phyloP scores from a whole-genome alignment of 2,329 filamentous ascomycete species.

The Falciphora oryzae region DNA sequence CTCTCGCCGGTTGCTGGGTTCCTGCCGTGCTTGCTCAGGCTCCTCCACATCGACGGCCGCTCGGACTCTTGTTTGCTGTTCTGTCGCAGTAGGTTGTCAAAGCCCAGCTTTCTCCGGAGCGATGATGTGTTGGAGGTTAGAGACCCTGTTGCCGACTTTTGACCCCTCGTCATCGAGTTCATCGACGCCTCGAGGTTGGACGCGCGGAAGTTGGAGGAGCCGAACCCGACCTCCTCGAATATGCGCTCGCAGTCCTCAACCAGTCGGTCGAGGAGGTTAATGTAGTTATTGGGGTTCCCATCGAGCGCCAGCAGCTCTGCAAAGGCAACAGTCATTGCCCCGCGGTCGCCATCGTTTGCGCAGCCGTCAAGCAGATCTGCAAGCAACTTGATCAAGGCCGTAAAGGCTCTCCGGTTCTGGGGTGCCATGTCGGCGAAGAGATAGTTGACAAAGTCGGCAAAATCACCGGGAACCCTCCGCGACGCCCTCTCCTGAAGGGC shows the following conservation, averaged over 20 bases:
- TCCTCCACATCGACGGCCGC: constrained; percentile 75
- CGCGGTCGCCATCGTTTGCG: constrained; percentile 84
- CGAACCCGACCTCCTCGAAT: constrained; percentile 59
- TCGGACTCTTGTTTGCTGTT: constrained; percentile 67
- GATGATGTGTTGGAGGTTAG: constrained; percentile 83
- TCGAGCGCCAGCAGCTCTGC: constrained; percentile 78
- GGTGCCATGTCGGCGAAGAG: constrained; percentile 62
- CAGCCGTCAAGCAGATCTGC: constrained; percentile 86
- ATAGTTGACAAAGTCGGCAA: constrained; percentile 61
- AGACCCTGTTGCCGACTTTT: constrained; percentile 60
- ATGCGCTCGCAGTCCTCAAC: constrained; percentile 85
- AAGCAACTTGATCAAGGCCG: constrained; percentile 76
- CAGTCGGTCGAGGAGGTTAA: constrained; percentile 80
- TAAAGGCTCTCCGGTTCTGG: constrained; percentile 71
- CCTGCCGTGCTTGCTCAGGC: constrained; percentile 73
- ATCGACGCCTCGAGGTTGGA: constrained; percentile 50
- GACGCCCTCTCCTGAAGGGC: constrained; percentile 65
- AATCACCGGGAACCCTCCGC: constrained; percentile 66
- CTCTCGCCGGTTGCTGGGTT: constrained; percentile 53
- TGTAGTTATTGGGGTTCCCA: constrained; percentile 72
- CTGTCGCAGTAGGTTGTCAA: constrained; percentile 68
- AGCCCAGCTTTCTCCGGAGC: constrained; percentile 75
- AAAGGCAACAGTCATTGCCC: constrained; percentile 82
- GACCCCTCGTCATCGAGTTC: constrained; percentile 51
- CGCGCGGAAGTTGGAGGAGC: constrained; percentile 42